Base-by-base conservation (phyloP, 768 basidiomycete species). In the Cyclocybe cylindracea region DNA sequence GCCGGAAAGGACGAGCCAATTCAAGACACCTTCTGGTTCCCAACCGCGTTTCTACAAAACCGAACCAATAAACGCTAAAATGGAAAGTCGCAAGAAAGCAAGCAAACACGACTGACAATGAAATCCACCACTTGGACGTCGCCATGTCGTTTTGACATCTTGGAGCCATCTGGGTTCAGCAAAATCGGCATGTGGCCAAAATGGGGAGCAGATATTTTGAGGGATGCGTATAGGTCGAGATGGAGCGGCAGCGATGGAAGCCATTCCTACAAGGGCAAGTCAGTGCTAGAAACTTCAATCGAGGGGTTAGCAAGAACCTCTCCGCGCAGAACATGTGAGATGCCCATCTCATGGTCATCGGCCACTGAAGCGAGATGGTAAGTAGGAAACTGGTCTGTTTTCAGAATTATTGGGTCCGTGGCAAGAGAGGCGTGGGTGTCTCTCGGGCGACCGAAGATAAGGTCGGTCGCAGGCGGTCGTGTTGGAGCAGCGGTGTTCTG, bases 341-440 rank as follows among this genome's bases (percentile, higher is more conserved):
- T 92, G 0, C 86, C 87, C 97, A 99, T 99, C 60, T 87, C 84
- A 60, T 94, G 85, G 69, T 99, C 97, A 59, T 99, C 97, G 0
- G 96, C 92, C 0, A 98, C 92, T 16, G 87, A 94, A 0, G 97
- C 96, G 4, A 99, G 80, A 57, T 98, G 97, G 65, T 99, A 99
- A 0, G 96, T 98, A 5, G 97, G 97, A 66, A 89, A 96, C 1
- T 83, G 74, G 66, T 99, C 97, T 1, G 90, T 87, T 68, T 99
- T 98, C 54, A 98, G 75, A 3, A 98, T 73, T 40, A 98, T 83
- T 18, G 94, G 93, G 64, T 99, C 97, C 2, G 93, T 95, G 1
- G 87, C 84, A 4, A 91, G 68, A 1, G 89, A 92, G 9, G 81
- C 81, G 60, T 89, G 87, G 0, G 88, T 85, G 65, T 91, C 91